phyloP scores from a whole-genome alignment of 208 protist genomes.

The Acanthamoeba royreba region DNA sequence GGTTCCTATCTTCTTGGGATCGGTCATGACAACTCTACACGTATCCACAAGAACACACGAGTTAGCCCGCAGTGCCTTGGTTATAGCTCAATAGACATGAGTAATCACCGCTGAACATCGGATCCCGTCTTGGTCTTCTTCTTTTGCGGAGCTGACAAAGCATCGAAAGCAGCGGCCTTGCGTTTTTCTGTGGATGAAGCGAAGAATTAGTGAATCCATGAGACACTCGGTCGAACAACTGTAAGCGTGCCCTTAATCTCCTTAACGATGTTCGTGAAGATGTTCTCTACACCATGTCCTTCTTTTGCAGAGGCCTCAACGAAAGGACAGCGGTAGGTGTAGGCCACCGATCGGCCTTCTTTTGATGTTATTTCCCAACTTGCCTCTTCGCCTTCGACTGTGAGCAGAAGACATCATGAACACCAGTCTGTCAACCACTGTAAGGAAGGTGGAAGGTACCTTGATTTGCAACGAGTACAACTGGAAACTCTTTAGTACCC shows the following conservation, averaged over 20 bases:
- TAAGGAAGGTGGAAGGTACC: background rate
- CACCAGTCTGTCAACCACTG: background rate
- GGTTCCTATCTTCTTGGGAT: background rate
- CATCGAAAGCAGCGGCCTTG: background rate
- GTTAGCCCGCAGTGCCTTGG: background rate
- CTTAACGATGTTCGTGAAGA: constrained; percentile 6
- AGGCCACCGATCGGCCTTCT: background rate
- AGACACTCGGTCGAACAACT: background rate
- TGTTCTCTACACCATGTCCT: background rate
- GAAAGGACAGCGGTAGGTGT: constrained; percentile 27
- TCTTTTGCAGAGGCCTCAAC: constrained; percentile 14
- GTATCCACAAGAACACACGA: background rate
- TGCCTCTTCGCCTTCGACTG: background rate
- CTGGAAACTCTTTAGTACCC: constrained; percentile 31
- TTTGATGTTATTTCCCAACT: constrained; percentile 28
- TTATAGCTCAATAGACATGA: background rate
- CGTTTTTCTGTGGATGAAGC: background rate
- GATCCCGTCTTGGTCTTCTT: background rate
- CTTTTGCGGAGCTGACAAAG: background rate
- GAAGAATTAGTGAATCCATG: background rate
- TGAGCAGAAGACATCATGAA: background rate
- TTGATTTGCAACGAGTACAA: constrained; percentile 17
- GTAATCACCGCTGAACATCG: background rate
- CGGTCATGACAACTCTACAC: background rate
- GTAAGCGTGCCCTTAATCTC: background rate